Evolutionary conservation across 371 early-diverging fungal genomes (phyloP), one percentile per base, ranked within the genome.

Genomic region (Mucor velutinosus): DNA sequence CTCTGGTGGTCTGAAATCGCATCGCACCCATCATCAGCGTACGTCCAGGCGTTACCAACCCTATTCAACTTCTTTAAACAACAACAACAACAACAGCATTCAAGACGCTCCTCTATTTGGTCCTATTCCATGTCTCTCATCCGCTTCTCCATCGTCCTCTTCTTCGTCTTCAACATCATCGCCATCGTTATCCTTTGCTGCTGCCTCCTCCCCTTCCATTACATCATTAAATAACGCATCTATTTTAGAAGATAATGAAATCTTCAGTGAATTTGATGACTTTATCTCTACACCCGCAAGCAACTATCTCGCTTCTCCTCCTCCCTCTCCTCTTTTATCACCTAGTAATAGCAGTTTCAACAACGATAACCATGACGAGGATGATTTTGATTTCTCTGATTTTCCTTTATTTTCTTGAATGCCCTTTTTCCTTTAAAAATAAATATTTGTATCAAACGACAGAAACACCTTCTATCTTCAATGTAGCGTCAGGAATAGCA

Each of bases 261-360:
- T 68, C 11, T 68, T 68, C 63, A 63, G 49, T 51, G 69, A 68
- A 51, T 62, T 68, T 19, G 63, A 68, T 59, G 21, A 47, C n/a
- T 62, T 64, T 59, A 59, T 58, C 19, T 27, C 32, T 19, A 57
- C 64, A 15, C 64, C 69, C 39, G 17, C 53, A 19, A 43, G 7
- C 19, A 23, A n/a, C 19, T 62, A 29, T 12, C 43, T 65, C 8
- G 49, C 61, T 57, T 65, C 71, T 51, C 71, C 71, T 39, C 68
- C 68, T 29, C 33, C 65, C 49, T 65, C 71, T 2, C 66, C 71
- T 37, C n/a, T 39, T 33, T 55, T 64, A 45, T 64, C 64, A 19
- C 58, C 71, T 17, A 41, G n/a, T 23, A 29, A 39, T 23, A 41
- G 41, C 17, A 53, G 53, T 11, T 53, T 53, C 14, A 53, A 19